Conservation (phyloP, 2,329 filamentous ascomycete genomes). For the Exophiala oligosperma region DNA sequence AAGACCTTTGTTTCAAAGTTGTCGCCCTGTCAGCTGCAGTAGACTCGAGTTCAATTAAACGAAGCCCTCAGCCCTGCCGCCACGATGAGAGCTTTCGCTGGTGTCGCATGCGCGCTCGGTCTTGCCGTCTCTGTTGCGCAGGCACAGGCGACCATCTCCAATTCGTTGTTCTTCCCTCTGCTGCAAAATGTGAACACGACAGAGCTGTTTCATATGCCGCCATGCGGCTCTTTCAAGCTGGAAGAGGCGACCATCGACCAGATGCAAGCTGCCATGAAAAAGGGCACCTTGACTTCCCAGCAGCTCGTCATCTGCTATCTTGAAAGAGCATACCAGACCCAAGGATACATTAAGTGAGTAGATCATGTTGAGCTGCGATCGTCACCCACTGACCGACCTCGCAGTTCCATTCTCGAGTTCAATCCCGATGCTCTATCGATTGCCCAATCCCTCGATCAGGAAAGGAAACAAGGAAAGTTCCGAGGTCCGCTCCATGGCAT, state of each 20-base stretch:
- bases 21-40: no score
- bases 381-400: neutral
- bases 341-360: constrained; percentile 58
- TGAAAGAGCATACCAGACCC: constrained; percentile 60
- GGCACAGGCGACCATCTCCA: no score
- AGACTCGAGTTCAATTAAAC: no score
- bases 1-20: no score
- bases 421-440: constrained; percentile 68
- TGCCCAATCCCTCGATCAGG: constrained; percentile 60
- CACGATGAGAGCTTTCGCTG: no score
- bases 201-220: constrained; percentile 60
- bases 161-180: constrained; percentile 44
- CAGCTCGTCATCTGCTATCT: constrained; percentile 64
- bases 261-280: constrained; percentile 59
- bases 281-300: constrained; percentile 56
- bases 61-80: no score
- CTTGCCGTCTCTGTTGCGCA: no score
- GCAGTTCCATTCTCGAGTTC: constrained; percentile 54
- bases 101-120: no score
- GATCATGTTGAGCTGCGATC: constrained; percentile 44
- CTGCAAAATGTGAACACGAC: constrained; percentile 33
- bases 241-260: constrained; percentile 71
- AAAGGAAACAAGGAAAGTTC: constrained; percentile 48
- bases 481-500: constrained; percentile 73
- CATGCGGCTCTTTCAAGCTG: constrained; percentile 60